Evolutionary conservation across 139 green algal species (phyloP).

Genomic region (Chlamydomonas incerta): DNA sequence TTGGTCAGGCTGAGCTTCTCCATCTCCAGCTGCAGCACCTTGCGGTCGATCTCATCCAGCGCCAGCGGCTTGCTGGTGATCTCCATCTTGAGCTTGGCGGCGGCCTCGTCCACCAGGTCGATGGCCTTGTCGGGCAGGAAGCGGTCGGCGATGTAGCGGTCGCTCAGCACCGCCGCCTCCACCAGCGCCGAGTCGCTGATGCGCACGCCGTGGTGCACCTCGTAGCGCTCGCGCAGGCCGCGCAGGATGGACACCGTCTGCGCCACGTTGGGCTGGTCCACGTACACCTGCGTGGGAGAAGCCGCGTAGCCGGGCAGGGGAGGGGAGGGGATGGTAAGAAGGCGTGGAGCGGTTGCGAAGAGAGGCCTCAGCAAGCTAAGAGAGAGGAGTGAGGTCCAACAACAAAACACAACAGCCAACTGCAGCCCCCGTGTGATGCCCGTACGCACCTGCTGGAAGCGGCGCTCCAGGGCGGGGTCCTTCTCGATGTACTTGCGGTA

Average conservation of each 20-base stretch:
- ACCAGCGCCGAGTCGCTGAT: slow-evolving; percentile 97
- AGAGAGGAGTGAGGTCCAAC: too few species aligned
- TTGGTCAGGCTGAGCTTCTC: slow-evolving; percentile 74
- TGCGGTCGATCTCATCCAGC: slow-evolving; percentile 96
- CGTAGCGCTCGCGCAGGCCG: slow-evolving; percentile 95
- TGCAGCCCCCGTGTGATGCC: not conserved
- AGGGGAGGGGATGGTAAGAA: not conserved
- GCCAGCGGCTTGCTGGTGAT: slow-evolving; percentile 96
- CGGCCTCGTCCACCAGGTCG: slow-evolving; percentile 96
- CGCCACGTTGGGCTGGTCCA: slow-evolving; percentile 92
- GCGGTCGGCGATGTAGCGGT: slow-evolving; percentile 88
- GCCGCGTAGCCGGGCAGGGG: not conserved
- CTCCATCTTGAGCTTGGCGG: slow-evolving; percentile 99
- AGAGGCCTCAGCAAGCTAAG: too few species aligned
- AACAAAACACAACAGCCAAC: not conserved
- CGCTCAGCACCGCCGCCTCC: slow-evolving; percentile 91
- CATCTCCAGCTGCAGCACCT: slow-evolving; percentile 91
- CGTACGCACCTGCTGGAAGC: slow-evolving; percentile 86
- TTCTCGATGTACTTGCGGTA: slow-evolving; percentile 99
- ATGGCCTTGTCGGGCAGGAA: slow-evolving; percentile 88
- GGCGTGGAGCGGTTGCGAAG: too few species aligned
- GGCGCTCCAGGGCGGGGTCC: slow-evolving; percentile 96
- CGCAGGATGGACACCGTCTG: slow-evolving; percentile 97
- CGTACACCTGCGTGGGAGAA: slow-evolving; percentile 79
- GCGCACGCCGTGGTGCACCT: slow-evolving; percentile 97